Percentiles rank a stretch among this genome's conserved stretches.
phyloP scores from a whole-genome alignment of 2,329 filamentous ascomycete genomes.

The Pseudocercospora ulei region DNA sequence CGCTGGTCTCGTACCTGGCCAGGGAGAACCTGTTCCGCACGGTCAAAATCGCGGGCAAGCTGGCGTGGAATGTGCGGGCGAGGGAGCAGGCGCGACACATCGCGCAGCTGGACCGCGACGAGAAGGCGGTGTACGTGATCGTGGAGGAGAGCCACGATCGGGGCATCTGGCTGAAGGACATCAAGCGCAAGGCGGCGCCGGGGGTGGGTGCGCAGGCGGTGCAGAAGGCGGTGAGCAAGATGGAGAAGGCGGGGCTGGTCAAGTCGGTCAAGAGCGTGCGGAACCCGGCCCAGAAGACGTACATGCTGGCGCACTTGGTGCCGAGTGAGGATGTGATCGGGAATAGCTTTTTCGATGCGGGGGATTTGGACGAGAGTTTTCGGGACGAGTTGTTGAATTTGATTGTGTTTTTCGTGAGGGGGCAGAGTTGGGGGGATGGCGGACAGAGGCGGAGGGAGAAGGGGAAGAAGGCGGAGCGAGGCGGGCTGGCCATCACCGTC shows the following conservation, averaged over 20 bases:
- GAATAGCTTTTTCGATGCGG: constrained; percentile 88
- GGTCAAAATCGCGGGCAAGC: constrained; percentile 25
- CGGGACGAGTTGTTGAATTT: constrained; percentile 66
- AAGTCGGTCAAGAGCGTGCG: constrained; percentile 86
- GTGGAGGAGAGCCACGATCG: constrained; percentile 78
- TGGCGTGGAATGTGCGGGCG: constrained; percentile 29
- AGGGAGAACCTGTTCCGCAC: constrained; percentile 31
- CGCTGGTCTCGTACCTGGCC: constrained; percentile 30
- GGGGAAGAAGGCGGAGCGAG: constrained; percentile 5
- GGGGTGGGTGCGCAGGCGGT: constrained; percentile 75
- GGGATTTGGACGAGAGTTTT: constrained; percentile 78
- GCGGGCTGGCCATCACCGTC: constrained; percentile 7
- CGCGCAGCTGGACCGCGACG: constrained; percentile 50
- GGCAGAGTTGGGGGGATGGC: constrained; percentile 58
- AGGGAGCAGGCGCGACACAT: constrained; percentile 31
- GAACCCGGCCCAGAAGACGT: constrained; percentile 85
- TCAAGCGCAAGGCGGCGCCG: constrained; percentile 60
- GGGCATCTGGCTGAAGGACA: constrained; percentile 82
- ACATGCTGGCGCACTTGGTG: constrained; percentile 75
- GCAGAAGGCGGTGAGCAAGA: constrained; percentile 69
- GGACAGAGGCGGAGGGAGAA: constrained; percentile 23
- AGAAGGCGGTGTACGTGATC: constrained; percentile 75
- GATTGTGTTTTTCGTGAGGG: constrained; percentile 63
- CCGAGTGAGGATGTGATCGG: constrained; percentile 86
- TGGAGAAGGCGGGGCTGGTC: constrained; percentile 74